Evolutionary conservation across 2,329 filamentous ascomycete species (phyloP), one percentile per base, ranked within the genome.

Genomic region (Nothopassalora personata): DNA sequence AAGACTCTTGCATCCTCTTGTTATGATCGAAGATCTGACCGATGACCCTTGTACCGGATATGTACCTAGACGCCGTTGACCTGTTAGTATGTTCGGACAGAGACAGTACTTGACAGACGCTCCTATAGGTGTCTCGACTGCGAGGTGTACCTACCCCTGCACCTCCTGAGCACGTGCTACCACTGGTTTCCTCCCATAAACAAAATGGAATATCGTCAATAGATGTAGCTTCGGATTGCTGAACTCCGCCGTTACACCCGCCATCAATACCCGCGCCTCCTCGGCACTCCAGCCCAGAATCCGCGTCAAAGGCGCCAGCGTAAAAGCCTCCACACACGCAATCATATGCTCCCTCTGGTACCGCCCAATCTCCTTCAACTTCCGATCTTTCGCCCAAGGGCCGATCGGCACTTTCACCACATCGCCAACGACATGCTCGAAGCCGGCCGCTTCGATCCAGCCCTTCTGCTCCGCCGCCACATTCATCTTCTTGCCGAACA

Each of bases 281-380:
- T 62, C 60, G 15, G 57, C 31, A n/a, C 28, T 60, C 75, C 75
- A 78, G 0, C 70, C 70, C 5, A 77, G 60, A 0, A 72, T 74
- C 50, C 71, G 69, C 36, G 72, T 68, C 64, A 79, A 76, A 56
- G 70, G 69, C 47, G 74, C 73, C 45, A 78, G 67, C 4, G 70
- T 74, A 66, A 75, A 77, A 1, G 70, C 56, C 46, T 60, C 60
- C 1, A 65, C 49, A 19, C 63, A 60, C 6, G 53, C 27, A n/a
- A 61, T 51, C 59, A 65, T 63, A 15, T 65, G 61, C 43, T 63
- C 63, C 11, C 59, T 52, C 36, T 65, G 60, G 39, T 56, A 69
- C 18, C 59, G 56, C 6, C 76, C 75, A 30, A 74, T 68, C 49
- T 75, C 71, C 62, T 77, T 77, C 53, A 72, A 58, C 47, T 66